phyloP scores from a whole-genome alignment of 768 basidiomycete genomes.

The Lentinula aciculospora region DNA sequence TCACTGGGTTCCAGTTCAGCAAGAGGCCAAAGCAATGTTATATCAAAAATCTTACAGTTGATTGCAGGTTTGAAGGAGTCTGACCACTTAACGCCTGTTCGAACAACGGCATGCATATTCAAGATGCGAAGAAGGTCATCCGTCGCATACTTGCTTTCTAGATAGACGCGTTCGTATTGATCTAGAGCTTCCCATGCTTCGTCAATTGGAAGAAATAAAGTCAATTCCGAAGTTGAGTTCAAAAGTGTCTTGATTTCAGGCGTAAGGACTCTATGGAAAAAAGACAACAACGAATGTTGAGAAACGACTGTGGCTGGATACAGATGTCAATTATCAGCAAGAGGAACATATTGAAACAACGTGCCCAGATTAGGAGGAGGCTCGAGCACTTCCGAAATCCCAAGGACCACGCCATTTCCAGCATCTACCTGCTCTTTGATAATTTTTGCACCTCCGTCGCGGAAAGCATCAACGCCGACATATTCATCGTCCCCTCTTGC shows the following conservation, averaged over 20 bases:
- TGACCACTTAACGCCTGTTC: slow-evolving; percentile 58
- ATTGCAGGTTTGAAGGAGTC: slow-evolving; percentile 49
- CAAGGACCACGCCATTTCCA: slow-evolving; percentile 74
- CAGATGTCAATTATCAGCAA: slow-evolving; percentile 3
- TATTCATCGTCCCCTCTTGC: slow-evolving; percentile 40
- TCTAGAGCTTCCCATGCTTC: slow-evolving; percentile 78
- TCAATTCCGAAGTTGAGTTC: slow-evolving; percentile 66
- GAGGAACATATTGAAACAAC: slow-evolving; percentile 18
- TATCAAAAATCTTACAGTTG: slow-evolving; percentile 41
- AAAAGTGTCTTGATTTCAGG: slow-evolving; percentile 50
- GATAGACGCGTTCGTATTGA: slow-evolving; percentile 74
- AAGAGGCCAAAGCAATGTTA: slow-evolving; percentile 11
- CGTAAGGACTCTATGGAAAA: slow-evolving; percentile 70
- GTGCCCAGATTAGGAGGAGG: slow-evolving; percentile 72
- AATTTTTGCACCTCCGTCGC: slow-evolving; percentile 67
- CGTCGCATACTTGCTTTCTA: slow-evolving; percentile 82
- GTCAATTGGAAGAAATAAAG: slow-evolving; percentile 85
- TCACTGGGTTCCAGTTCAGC: slow-evolving; percentile 39
- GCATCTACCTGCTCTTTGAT: slow-evolving; percentile 52
- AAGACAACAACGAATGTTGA: slow-evolving; percentile 57
- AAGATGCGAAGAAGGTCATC: slow-evolving; percentile 77
- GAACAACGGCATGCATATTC: slow-evolving; percentile 67
- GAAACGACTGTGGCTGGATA: slow-evolving; percentile 54
- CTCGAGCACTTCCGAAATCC: slow-evolving; percentile 67
- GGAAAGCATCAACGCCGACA: slow-evolving; percentile 76